These are phyloP conservation scores for Amauroascus verrucosus DNA, from an alignment of 2,329 filamentous ascomycete genomes.

Conservation along the genomic window DNA sequence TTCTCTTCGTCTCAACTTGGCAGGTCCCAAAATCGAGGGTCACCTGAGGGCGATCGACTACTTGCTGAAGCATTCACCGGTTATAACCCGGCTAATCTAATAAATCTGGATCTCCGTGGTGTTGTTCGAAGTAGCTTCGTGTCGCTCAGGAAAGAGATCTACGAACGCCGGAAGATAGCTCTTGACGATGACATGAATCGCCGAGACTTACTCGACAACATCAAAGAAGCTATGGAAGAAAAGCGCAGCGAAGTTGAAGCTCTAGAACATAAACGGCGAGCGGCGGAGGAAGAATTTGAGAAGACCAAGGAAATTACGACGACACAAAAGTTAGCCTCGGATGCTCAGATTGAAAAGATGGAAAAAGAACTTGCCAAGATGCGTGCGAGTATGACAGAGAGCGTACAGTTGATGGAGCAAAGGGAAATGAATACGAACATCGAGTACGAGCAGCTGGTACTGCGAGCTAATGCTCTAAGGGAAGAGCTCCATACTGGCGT, in stretches of 20 bases:
- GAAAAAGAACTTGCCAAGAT: slow-evolving; percentile 96
- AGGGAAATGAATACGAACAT: slow-evolving; percentile 94
- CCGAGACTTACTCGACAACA: slow-evolving; percentile 82
- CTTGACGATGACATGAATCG: slow-evolving; percentile 91
- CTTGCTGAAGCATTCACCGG: slow-evolving; percentile 72
- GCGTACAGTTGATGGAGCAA: slow-evolving; percentile 84
- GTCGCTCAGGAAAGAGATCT: slow-evolving; percentile 74
- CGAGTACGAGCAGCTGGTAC: slow-evolving; percentile 87
- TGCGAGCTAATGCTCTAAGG: slow-evolving; percentile 70
- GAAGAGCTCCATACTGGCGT: slow-evolving; percentile 97
- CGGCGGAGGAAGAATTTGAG: slow-evolving; percentile 87
- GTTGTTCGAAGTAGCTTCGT: slow-evolving; percentile 70
- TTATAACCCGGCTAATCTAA: slow-evolving; percentile 78
- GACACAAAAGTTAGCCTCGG: slow-evolving; percentile 76
- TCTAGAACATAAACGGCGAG: slow-evolving; percentile 74
- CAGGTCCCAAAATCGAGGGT: slow-evolving; percentile 39
- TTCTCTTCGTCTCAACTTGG: slow-evolving; percentile 56
- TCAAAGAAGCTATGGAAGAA: slow-evolving; percentile 94
- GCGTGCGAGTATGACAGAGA: slow-evolving; percentile 71
- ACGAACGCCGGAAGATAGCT: slow-evolving; percentile 70
- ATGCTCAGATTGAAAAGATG: slow-evolving; percentile 96
- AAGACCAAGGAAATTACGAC: slow-evolving; percentile 80
- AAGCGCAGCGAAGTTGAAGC: slow-evolving; percentile 88
- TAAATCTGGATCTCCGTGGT: slow-evolving; percentile 80
- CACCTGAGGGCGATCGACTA: slow-evolving; percentile 59